These are phyloP conservation scores for Backusella tarrabulga DNA, from an alignment of 192 early-diverging fungal species.

Conservation along the genomic window DNA sequence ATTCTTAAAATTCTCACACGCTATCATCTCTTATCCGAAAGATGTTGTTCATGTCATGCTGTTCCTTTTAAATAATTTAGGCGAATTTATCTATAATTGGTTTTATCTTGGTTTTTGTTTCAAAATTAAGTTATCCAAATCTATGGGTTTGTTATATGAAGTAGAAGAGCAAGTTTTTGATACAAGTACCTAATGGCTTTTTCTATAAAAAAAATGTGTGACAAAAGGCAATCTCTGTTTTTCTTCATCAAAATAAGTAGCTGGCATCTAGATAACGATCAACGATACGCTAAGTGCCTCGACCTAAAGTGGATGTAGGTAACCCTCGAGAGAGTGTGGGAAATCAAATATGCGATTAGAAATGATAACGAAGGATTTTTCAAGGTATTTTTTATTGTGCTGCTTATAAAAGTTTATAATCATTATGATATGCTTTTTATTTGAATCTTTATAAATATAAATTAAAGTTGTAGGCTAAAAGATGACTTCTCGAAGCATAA, in stretches of 20 bases:
- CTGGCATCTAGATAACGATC: not conserved
- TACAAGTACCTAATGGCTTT: not conserved
- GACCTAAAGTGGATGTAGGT: not conserved
- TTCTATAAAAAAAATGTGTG: not conserved
- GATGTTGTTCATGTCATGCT: not conserved
- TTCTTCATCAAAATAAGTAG: not conserved
- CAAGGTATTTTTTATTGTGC: not conserved
- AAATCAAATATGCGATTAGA: not conserved
- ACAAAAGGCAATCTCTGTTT: not conserved
- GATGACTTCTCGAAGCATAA: not conserved
- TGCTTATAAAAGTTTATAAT: not conserved
- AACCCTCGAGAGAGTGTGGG: not conserved
- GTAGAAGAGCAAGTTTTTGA: too few species aligned
- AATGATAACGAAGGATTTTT: not conserved
- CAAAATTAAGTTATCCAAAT: not conserved
- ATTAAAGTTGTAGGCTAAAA: not conserved
- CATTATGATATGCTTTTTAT: not conserved
- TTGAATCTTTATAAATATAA: not conserved
- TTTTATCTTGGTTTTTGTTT: not conserved
- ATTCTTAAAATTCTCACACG: not conserved
- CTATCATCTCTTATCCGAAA: not conserved
- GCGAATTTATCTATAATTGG: not conserved
- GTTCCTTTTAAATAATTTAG: not conserved
- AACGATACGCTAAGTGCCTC: not conserved
- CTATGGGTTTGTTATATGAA: not conserved